These are phyloP conservation scores for Aspergillus cavernicola DNA, from an alignment of 495 filamentous ascomycete species.

Conservation along the genomic window DNA sequence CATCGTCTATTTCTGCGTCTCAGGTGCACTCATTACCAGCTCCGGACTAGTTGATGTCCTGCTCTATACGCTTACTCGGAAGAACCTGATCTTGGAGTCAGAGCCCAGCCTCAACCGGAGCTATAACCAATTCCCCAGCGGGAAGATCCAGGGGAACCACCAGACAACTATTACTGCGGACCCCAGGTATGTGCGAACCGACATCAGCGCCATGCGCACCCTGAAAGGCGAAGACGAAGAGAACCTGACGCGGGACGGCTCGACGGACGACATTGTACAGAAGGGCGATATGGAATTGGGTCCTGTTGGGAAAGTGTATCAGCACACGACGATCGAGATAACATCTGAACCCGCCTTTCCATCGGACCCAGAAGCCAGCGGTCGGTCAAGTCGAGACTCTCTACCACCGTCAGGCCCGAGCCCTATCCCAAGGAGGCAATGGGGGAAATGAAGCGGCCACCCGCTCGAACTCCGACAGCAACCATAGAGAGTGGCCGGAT, in stretches of 20 bases:
- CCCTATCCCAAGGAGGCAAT: slow-evolving; percentile 16
- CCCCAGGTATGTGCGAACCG: slow-evolving; percentile 19
- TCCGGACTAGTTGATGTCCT: slow-evolving; percentile 73
- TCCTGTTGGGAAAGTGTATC: slow-evolving; percentile 42
- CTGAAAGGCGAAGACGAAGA: slow-evolving; percentile 18
- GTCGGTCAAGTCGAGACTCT: slow-evolving; percentile 34
- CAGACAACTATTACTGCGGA: slow-evolving; percentile 36
- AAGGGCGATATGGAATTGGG: slow-evolving; percentile 28
- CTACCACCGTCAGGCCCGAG: slow-evolving; percentile 14
- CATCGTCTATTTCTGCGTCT: slow-evolving; percentile 60
- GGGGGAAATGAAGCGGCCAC: slow-evolving; percentile 27
- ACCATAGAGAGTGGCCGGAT: too few relatives aligned
- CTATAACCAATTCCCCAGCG: slow-evolving; percentile 35
- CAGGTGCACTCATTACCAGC: slow-evolving; percentile 68
- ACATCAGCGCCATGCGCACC: slow-evolving; percentile 25
- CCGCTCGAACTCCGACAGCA: too few relatives aligned
- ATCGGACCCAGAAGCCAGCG: slow-evolving; percentile 19
- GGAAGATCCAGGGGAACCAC: slow-evolving; percentile 28
- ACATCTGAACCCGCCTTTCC: slow-evolving; percentile 39
- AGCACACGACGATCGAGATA: slow-evolving; percentile 45
- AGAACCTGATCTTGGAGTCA: slow-evolving; percentile 41
- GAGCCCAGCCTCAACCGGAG: slow-evolving; percentile 38
- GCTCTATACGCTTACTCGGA: slow-evolving; percentile 67
- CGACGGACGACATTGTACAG: slow-evolving; percentile 39
- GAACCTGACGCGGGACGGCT: slow-evolving; percentile 28